These are phyloP conservation scores for Cocos nucifera DNA, from an alignment of 176 grass and related monocot genomes.

Conservation along the genomic window DNA sequence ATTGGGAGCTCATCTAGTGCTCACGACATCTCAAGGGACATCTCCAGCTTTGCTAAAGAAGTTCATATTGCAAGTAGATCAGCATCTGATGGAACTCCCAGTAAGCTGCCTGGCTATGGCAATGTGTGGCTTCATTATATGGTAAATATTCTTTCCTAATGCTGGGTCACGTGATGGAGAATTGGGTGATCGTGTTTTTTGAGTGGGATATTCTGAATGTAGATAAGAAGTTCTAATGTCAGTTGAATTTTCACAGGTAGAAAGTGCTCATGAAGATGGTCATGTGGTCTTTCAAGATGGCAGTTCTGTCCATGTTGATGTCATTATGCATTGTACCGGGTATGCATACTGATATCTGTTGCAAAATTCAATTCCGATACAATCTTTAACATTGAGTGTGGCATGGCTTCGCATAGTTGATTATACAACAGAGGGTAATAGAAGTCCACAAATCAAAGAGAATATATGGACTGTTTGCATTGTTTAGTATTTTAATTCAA, in stretches of 20 bases:
- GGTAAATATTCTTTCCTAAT: constrained; percentile 38
- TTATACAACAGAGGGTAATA: no score
- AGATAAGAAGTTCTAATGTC: no score
- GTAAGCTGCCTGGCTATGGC: constrained; percentile 43
- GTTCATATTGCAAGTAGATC: constrained; percentile 61
- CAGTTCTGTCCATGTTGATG: constrained; percentile 40
- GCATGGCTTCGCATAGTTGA: no score
- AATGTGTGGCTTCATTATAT: constrained; percentile 83
- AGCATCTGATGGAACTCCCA: constrained; percentile 18
- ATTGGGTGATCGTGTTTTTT: neutral
- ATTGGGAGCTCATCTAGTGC: constrained; percentile 52
- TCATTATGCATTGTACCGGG: constrained; percentile 79
- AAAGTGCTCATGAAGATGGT: constrained; percentile 37
- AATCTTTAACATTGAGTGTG: no score
- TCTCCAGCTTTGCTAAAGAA: constrained; percentile 46
- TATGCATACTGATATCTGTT: constrained; percentile 22
- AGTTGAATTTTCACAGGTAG: constrained; percentile 36
- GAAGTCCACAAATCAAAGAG: no score
- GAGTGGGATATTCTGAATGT: neutral
- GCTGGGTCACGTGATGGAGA: constrained; percentile 10
- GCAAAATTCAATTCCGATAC: neutral
- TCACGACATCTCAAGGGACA: constrained; percentile 60
- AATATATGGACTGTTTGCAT: no score
- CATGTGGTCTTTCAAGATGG: constrained; percentile 51
- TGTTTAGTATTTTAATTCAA: no score